phyloP scores from a whole-genome alignment of 2,329 filamentous ascomycete genomes.

The Ophiosphaerella herpotricha region DNA sequence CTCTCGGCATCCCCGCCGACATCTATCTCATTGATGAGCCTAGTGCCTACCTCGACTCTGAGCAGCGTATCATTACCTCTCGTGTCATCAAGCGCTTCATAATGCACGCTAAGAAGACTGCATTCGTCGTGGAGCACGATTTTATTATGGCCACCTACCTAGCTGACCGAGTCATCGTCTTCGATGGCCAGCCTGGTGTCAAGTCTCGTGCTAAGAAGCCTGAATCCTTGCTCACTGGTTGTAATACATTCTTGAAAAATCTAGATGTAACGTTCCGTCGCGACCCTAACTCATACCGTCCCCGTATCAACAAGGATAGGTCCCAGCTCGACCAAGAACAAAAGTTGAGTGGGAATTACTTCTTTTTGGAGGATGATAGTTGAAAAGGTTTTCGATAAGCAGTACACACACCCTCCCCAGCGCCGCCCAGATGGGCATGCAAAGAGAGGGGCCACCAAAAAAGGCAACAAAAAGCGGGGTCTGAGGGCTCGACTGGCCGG shows the following conservation, averaged over 20 bases:
- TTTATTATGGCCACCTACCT: constrained; percentile 93
- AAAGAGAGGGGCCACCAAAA: constrained; percentile 43
- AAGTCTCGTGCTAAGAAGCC: constrained; percentile 86
- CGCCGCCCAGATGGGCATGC: constrained; percentile 48
- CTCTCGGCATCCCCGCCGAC: constrained; percentile 93
- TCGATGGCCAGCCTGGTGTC: constrained; percentile 90
- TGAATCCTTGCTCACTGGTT: constrained; percentile 90
- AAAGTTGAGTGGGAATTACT: constrained; percentile 92
- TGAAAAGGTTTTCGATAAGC: constrained; percentile 66
- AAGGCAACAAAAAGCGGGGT: constrained; percentile 42
- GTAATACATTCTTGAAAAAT: constrained; percentile 96
- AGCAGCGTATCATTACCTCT: constrained; percentile 96
- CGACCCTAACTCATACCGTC: constrained; percentile 92
- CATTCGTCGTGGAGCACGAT: constrained; percentile 99
- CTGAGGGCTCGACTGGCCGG: constrained; percentile 34
- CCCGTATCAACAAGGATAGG: constrained; percentile 96
- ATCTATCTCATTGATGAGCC: constrained; percentile 99
- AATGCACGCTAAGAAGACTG: constrained; percentile 99
- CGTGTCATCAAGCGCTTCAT: constrained; percentile 99
- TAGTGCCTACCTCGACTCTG: constrained; percentile 83
- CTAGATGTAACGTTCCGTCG: constrained; percentile 98
- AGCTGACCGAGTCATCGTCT: constrained; percentile 96
- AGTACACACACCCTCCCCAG: constrained; percentile 44
- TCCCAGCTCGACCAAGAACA: constrained; percentile 98
- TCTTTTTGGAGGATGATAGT: constrained; percentile 91